A percentile compares a stretch with the other conserved stretches of the same genome.
These are phyloP conservation scores for Amyloporia xantha DNA, from an alignment of 768 basidiomycete species.

Conservation along the genomic window DNA sequence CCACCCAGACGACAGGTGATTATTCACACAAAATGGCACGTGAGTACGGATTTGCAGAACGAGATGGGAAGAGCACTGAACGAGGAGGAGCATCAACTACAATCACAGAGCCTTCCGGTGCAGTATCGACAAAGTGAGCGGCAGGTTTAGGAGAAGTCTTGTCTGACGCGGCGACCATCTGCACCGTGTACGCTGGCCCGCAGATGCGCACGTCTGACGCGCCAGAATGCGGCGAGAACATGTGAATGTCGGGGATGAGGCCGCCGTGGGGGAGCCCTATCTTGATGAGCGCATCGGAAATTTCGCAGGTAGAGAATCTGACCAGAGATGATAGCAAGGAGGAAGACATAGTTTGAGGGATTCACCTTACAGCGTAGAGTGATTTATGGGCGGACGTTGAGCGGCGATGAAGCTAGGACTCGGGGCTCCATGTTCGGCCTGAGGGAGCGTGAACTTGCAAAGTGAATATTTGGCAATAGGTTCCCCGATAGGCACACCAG, in stretches of 20 bases:
- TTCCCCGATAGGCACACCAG: too few relatives aligned
- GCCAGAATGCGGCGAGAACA: conserved; percentile 38
- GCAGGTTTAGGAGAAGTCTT: conserved; percentile 54
- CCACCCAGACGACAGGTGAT: neutral
- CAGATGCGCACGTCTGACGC: conserved; percentile 43
- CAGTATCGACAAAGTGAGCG: conserved; percentile 79
- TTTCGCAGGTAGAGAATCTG: conserved; percentile 68
- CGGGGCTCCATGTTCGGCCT: too few relatives aligned
- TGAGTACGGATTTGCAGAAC: neutral
- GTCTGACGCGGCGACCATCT: conserved; percentile 63
- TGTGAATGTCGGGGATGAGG: conserved; percentile 69
- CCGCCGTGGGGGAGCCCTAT: conserved; percentile 69
- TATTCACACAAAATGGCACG: neutral
- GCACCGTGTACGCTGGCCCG: conserved; percentile 83
- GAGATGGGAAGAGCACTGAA: conserved; percentile 29
- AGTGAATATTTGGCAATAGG: too few relatives aligned
- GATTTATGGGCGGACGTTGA: conserved; percentile 3
- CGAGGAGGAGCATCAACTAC: conserved; percentile 71
- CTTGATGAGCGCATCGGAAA: conserved; percentile 86
- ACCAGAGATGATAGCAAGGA: conserved; percentile 17
- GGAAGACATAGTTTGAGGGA: conserved; percentile 17
- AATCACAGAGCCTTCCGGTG: conserved; percentile 55
- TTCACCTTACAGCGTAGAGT: neutral
- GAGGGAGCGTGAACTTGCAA: too few relatives aligned
- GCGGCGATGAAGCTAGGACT: neutral